Evolutionary conservation across 2,329 filamentous ascomycete genomes (phyloP).

Genomic region (Colletotrichum sp.): DNA sequence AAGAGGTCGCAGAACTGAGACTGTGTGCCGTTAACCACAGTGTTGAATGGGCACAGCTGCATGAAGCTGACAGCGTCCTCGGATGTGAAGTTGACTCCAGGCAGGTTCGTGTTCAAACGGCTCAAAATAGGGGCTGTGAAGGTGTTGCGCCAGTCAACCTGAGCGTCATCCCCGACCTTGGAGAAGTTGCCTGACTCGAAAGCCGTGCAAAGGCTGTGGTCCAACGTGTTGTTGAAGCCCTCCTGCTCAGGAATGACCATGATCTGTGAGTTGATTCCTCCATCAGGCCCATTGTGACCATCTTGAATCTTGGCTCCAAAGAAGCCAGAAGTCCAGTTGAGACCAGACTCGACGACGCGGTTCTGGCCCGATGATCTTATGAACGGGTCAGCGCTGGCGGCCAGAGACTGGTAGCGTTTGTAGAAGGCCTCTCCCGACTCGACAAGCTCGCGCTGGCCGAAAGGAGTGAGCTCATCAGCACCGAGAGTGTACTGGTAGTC

Average conservation of each 20-base stretch:
- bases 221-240: constrained; percentile 80
- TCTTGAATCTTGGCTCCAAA: constrained; percentile 52
- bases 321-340: constrained; percentile 79
- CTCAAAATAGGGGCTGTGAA: constrained; percentile 73
- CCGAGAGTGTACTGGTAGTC: constrained; percentile 75
- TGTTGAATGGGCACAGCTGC: constrained; percentile 88
- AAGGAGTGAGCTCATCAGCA: constrained; percentile 69
- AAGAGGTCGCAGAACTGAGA: constrained; percentile 82
- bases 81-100: constrained; percentile 67
- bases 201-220: constrained; percentile 71
- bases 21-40: constrained; percentile 67
- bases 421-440: constrained; percentile 81
- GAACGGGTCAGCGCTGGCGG: constrained; percentile 66
- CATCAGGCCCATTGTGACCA: constrained; percentile 34
- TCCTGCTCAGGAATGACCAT: constrained; percentile 72
- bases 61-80: constrained; percentile 75
- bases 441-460: constrained; percentile 72
- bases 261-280: constrained; percentile 57
- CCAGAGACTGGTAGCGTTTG: constrained; percentile 70
- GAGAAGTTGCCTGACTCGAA: constrained; percentile 68
- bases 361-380: constrained; percentile 72
- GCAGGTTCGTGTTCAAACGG: constrained; percentile 72
- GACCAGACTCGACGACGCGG: constrained; percentile 76
- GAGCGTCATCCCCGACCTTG: constrained; percentile 52
- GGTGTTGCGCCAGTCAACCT: constrained; percentile 61